A percentile compares a stretch with the other conserved stretches of the same genome.
Evolutionary conservation across 352 stramenopile species (phyloP).

Genomic region (Globisporangium uncinulatum): DNA sequence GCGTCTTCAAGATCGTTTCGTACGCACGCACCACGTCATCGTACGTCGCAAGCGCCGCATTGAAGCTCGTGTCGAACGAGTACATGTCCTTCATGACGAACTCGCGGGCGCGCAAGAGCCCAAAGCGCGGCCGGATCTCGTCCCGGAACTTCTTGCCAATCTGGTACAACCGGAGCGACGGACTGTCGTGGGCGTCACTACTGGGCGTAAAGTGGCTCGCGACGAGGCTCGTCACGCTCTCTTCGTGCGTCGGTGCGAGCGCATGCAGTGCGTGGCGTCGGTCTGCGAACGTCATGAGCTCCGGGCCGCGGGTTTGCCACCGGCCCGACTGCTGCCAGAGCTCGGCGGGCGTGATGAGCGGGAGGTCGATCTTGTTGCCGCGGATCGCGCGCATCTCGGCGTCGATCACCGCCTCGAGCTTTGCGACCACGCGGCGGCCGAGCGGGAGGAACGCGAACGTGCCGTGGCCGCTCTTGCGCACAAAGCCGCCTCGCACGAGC

Average conservation of each 20-base stretch:
- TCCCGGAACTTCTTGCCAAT: conserved; percentile 86
- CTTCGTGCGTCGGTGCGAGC: conserved; percentile 79
- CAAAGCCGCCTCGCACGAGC: conserved; percentile 77
- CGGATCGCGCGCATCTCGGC: conserved; percentile 68
- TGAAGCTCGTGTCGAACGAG: conserved; percentile 74
- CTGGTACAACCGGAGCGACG: conserved; percentile 79
- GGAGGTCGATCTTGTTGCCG: conserved; percentile 82
- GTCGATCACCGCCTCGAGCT: conserved; percentile 83
- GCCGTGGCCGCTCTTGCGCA: conserved; percentile 80
- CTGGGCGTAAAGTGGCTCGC: conserved; percentile 45
- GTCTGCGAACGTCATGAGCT: conserved; percentile 83
- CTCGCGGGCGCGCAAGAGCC: conserved; percentile 72
- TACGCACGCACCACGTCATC: conserved; percentile 76
- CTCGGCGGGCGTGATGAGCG: conserved; percentile 64
- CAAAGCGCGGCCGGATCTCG: conserved; percentile 84
- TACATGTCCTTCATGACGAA: conserved; percentile 93
- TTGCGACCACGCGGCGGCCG: conserved; percentile 60
- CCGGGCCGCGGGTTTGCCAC: conserved; percentile 73
- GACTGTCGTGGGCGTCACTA: conserved; percentile 9
- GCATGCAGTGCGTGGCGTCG: conserved; percentile 59
- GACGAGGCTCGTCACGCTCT: conserved; percentile 81
- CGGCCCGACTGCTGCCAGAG: conserved; percentile 81
- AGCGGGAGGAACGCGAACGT: conserved; percentile 79
- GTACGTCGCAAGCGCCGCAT: conserved; percentile 62
- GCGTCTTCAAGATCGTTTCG: conserved; percentile 59